Evolutionary conservation across 2,329 filamentous ascomycete species (phyloP).

Genomic region (Diaporthe sp.): DNA sequence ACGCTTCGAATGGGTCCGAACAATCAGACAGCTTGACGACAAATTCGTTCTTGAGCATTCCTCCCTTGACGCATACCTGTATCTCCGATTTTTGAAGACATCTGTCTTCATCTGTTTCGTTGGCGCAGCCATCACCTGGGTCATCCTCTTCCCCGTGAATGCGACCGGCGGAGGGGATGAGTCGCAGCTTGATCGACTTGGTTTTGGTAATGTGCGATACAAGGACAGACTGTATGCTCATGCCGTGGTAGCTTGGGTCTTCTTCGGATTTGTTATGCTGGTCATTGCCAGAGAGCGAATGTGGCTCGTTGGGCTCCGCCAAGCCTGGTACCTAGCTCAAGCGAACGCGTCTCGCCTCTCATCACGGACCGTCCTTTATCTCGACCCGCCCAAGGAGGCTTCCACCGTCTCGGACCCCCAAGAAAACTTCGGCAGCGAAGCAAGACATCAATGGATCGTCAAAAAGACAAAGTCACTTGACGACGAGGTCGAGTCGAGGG

Average conservation of each 20-base stretch:
- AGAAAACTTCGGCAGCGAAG: conserved; percentile 82
- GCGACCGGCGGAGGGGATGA: conserved; percentile 80
- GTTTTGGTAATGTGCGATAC: conserved; percentile 66
- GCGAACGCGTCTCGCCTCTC: conserved; percentile 88
- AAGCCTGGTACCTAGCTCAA: conserved; percentile 91
- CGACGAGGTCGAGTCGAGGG: conserved; percentile 81
- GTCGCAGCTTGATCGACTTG: conserved; percentile 76
- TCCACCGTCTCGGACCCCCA: conserved; percentile 80
- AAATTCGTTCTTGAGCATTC: conserved; percentile 79
- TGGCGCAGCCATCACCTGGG: conserved; percentile 86
- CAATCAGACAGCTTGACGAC: conserved; percentile 40
- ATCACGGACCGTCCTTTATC: conserved; percentile 92
- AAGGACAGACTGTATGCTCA: conserved; percentile 83
- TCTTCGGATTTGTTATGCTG: conserved; percentile 90
- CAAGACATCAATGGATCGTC: conserved; percentile 87
- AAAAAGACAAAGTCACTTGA: conserved; percentile 82
- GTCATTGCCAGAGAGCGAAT: conserved; percentile 91
- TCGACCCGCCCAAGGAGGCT: conserved; percentile 84
- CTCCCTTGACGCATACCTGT: conserved; percentile 92
- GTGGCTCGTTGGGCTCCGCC: conserved; percentile 93
- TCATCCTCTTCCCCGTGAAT: conserved; percentile 87
- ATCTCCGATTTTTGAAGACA: conserved; percentile 89
- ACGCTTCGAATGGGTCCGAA: conserved; percentile 41
- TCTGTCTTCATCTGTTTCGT: conserved; percentile 82
- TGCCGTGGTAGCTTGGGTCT: conserved; percentile 83